These are phyloP conservation scores for Coemansia sp. DNA, from an alignment of 192 early-diverging fungal genomes.

Conservation along the genomic window DNA sequence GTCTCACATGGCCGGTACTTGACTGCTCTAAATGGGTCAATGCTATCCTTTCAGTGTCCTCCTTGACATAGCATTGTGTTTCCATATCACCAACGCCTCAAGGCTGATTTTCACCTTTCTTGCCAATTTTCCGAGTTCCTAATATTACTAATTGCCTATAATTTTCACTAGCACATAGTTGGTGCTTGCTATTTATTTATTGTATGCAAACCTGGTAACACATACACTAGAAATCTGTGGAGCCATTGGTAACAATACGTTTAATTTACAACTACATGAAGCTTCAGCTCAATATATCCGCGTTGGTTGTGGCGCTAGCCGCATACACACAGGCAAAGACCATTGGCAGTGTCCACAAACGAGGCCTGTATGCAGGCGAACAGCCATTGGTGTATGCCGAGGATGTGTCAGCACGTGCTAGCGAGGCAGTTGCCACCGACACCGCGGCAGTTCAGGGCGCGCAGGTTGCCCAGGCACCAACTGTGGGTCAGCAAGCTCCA, in stretches of 20 bases:
- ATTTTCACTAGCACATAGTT: slow-evolving; percentile 1
- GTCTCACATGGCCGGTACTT: slow-evolving; percentile 5
- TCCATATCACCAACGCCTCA: slow-evolving; percentile 4
- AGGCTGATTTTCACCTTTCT: neutral
- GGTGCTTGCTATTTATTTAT: neutral
- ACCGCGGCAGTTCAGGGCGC: slow-evolving; percentile 5
- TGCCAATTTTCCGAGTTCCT: neutral
- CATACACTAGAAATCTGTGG: neutral
- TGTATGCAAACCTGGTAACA: neutral
- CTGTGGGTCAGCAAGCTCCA: neutral
- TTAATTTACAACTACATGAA: slow-evolving; percentile 19
- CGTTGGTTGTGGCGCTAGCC: slow-evolving; percentile 32
- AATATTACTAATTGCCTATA: neutral
- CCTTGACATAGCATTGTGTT: neutral
- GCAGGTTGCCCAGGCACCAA: slow-evolving; percentile 7
- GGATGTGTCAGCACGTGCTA: slow-evolving; percentile 12
- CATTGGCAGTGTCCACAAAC: slow-evolving; percentile 11
- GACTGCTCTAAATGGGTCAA: neutral
- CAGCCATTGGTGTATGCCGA: slow-evolving; percentile 21
- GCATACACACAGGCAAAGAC: slow-evolving; percentile 19
- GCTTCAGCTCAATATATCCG: slow-evolving; percentile 33
- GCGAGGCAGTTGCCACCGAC: neutral
- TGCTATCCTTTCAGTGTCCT: neutral
- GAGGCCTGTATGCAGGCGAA: slow-evolving; percentile 26
- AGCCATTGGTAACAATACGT: neutral